Percentiles rank a stretch among this genome's conserved stretches.
phyloP scores from a whole-genome alignment of 2,329 filamentous ascomycete genomes.

The Pseudogymnoascus sp. region DNA sequence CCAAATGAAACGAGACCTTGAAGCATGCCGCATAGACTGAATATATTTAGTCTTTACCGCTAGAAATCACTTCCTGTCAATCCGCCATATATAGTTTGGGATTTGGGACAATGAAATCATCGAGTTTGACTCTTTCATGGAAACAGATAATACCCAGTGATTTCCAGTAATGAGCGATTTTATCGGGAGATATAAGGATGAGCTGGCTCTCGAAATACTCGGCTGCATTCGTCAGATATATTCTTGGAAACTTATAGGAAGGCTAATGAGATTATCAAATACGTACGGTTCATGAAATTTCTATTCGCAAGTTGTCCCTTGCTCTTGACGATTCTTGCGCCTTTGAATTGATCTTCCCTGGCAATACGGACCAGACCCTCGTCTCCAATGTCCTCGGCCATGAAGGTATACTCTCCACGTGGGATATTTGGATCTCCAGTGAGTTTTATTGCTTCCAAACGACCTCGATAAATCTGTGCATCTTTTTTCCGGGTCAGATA shows the following conservation, averaged over 20 bases:
- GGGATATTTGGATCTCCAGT: conserved; percentile 90
- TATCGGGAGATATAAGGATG: conserved; percentile 70
- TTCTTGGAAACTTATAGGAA: background rate
- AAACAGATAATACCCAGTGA: conserved; percentile 53
- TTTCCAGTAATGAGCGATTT: conserved; percentile 77
- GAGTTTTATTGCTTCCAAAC: conserved; percentile 78
- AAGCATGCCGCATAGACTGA: background rate
- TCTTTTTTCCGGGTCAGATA: conserved; percentile 41
- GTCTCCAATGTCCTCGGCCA: conserved; percentile 68
- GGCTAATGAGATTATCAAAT: background rate
- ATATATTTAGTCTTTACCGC: background rate
- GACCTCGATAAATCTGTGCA: conserved; percentile 53
- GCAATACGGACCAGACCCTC: conserved; percentile 58
- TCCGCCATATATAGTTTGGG: background rate
- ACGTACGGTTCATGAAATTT: conserved; percentile 66
- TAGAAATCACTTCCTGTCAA: background rate
- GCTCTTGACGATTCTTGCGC: conserved; percentile 65
- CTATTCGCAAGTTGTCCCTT: conserved; percentile 70
- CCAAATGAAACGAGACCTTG: background rate
- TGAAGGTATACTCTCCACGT: conserved; percentile 75
- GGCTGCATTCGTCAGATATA: conserved; percentile 42
- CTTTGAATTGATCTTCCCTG: conserved; percentile 63
- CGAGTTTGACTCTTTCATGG: conserved; percentile 54
- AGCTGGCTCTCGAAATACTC: conserved; percentile 69
- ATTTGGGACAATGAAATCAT: conserved; percentile 35